A percentile compares a stretch with the other conserved stretches of the same genome.
Conservation (phyloP, 2,329 filamentous ascomycete genomes). For the Emmonsia crescens region DNA sequence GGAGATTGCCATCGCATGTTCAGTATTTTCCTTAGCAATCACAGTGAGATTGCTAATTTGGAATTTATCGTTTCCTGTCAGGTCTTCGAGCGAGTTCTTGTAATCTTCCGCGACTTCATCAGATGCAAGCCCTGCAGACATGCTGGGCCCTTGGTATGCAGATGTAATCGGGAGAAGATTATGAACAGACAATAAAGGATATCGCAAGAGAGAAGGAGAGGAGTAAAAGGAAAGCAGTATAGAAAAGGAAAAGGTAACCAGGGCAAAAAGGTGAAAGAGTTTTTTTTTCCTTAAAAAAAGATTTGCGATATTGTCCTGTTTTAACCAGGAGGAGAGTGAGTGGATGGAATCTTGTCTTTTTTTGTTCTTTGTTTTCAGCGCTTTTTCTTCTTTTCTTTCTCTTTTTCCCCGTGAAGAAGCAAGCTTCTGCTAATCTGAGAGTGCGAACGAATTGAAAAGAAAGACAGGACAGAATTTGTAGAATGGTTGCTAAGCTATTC, state of each 20-base stretch:
- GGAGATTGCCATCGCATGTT: slow-evolving; percentile 88
- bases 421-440: slow-evolving; percentile 10
- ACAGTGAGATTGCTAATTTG: slow-evolving; percentile 96
- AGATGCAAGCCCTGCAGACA: slow-evolving; percentile 52
- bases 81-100: slow-evolving; percentile 80
- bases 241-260: slow-evolving; percentile 4
- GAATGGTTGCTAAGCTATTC: slow-evolving; percentile 37
- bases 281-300: slow-evolving; percentile 1
- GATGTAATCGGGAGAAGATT: slow-evolving; percentile 5
- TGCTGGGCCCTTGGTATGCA: slow-evolving; percentile 35
- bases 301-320: slow-evolving; percentile 7
- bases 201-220: slow-evolving; percentile 4
- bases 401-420: slow-evolving; percentile 10
- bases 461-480: slow-evolving; percentile 31
- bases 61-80: slow-evolving; percentile 80
- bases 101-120: slow-evolving; percentile 94
- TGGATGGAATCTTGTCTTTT: slow-evolving; percentile 11
- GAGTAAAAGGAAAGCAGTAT: slow-evolving; percentile 9
- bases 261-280: background rate
- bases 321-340: slow-evolving; percentile 9
- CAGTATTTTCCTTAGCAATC: slow-evolving; percentile 94
- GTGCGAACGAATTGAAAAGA: slow-evolving; percentile 17
- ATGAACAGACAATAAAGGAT: background rate
- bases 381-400: slow-evolving; percentile 14
- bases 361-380: slow-evolving; percentile 9